Conservation (phyloP, 495 filamentous ascomycete genomes). For the Hypoxylon lienhwacheense region DNA sequence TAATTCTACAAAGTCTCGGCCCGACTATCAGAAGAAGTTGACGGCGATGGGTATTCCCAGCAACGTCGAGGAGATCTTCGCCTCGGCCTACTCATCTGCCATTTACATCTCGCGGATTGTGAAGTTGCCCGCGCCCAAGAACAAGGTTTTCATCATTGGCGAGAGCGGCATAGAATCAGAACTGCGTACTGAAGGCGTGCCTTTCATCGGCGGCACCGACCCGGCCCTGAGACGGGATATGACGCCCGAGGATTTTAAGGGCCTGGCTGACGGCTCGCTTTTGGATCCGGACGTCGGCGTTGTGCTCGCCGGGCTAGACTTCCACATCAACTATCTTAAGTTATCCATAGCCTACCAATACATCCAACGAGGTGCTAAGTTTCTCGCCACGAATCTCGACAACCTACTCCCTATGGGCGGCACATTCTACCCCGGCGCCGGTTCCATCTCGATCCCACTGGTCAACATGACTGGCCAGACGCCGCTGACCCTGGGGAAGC, state of each 20-base stretch:
- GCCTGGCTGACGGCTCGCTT: slow-evolving; percentile 71
- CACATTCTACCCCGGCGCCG: slow-evolving; percentile 88
- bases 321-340: slow-evolving; percentile 94
- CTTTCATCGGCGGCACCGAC: slow-evolving; percentile 88
- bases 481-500: slow-evolving; percentile 84
- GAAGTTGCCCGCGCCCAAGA: slow-evolving; percentile 70
- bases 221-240: slow-evolving; percentile 74
- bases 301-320: slow-evolving; percentile 87
- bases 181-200: slow-evolving; percentile 71
- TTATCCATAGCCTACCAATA: slow-evolving; percentile 82
- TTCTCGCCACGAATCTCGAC: slow-evolving; percentile 92
- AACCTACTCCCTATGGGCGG: slow-evolving; percentile 78
- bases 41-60: slow-evolving; percentile 78
- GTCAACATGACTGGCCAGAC: slow-evolving; percentile 69
- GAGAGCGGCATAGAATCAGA: slow-evolving; percentile 92
- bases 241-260: slow-evolving; percentile 73
- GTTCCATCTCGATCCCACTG: slow-evolving; percentile 77
- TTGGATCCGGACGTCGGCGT: slow-evolving; percentile 86
- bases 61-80: slow-evolving; percentile 86
- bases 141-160: slow-evolving; percentile 91
- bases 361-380: slow-evolving; percentile 77
- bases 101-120: slow-evolving; percentile 96
- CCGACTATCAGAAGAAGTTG: slow-evolving; percentile 90
- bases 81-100: slow-evolving; percentile 89
- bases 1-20: slow-evolving; percentile 95